Conservation (phyloP, 257 asterid genomes). For the Thymus quinquecostatus region DNA sequence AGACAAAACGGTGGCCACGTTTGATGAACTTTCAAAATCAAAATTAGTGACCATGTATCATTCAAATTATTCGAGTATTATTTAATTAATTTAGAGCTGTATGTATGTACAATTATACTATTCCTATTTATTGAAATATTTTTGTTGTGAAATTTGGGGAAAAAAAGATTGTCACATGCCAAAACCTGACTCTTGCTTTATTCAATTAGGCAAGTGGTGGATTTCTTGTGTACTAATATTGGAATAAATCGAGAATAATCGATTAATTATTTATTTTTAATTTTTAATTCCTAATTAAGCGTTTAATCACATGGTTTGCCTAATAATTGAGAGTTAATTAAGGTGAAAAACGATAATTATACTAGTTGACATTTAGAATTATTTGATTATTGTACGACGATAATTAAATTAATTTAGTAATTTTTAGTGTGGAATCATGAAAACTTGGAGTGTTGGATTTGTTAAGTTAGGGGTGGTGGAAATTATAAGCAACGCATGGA, state of each 20-base stretch:
- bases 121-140: background rate
- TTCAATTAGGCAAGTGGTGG: slow-evolving; percentile 33
- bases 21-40: background rate
- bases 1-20: background rate
- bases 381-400: slow-evolving; percentile 21
- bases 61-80: background rate
- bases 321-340: background rate
- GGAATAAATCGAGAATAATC: slow-evolving; percentile 12
- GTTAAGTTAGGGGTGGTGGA: slow-evolving; percentile 13
- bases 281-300: slow-evolving; percentile 32
- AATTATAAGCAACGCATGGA: slow-evolving; percentile 13
- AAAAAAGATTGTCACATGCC: slow-evolving; percentile 37
- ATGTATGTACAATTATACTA: background rate
- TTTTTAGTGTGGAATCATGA: slow-evolving; percentile 19
- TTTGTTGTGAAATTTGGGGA: background rate
- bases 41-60: background rate
- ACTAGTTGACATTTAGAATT: background rate
- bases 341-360: background rate
- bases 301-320: slow-evolving; percentile 50
- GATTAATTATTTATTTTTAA: background rate
- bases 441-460: slow-evolving; percentile 45
- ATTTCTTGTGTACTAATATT: slow-evolving; percentile 21
- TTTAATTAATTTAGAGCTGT: background rate
- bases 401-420: slow-evolving; percentile 5
- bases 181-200: slow-evolving; percentile 18